Evolutionary conservation across 306 rosid species (phyloP), one percentile per base, ranked within the genome.

Genomic region (Aeschynomene evenia): DNA sequence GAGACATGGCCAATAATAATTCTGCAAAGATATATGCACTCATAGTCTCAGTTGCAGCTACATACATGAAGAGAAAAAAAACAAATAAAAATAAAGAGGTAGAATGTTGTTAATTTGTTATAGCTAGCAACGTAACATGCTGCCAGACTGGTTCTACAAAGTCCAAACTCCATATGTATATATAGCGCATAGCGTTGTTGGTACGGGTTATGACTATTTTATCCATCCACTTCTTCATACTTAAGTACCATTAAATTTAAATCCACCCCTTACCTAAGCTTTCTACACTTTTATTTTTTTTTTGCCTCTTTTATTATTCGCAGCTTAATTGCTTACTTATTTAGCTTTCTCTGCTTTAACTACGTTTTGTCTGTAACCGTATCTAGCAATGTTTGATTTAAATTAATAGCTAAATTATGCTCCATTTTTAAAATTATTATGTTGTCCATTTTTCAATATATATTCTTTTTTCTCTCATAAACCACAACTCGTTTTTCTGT

Each of bases 51-150:
- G 33, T 20, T 76, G 70, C 59, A 51, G 36, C 40, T 68, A 7
- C 9, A 36, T 39, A 56, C n/a, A n/a, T n/a, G n/a, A n/a, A n/a
- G n/a, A n/a, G n/a, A n/a, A n/a, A n/a, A n/a, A n/a, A n/a, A n/a
- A n/a, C n/a, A n/a, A n/a, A n/a, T n/a, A n/a, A n/a, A n/a, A 46
- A 69, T 70, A 58, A 46, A 71, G 36, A 58, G 56, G 33, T 37
- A 66, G 39, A 62, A 67, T 45, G 61, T 42, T 37, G n/a, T n/a
- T n/a, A n/a, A n/a, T n/a, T n/a, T n/a, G n/a, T n/a, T n/a, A n/a
- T n/a, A n/a, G n/a, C 40, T 24, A 53, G 72, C 48, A 74, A 63
- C 83, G 72, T 39, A 74, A 63, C 83, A 67, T 68, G 63, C 37
- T 43, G 73, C 53, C 63, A 59, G 23, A 48, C 72, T 70, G 75